phyloP scores from a whole-genome alignment of 2,329 filamentous ascomycete genomes.

The Phyllosticta capitalensis region DNA sequence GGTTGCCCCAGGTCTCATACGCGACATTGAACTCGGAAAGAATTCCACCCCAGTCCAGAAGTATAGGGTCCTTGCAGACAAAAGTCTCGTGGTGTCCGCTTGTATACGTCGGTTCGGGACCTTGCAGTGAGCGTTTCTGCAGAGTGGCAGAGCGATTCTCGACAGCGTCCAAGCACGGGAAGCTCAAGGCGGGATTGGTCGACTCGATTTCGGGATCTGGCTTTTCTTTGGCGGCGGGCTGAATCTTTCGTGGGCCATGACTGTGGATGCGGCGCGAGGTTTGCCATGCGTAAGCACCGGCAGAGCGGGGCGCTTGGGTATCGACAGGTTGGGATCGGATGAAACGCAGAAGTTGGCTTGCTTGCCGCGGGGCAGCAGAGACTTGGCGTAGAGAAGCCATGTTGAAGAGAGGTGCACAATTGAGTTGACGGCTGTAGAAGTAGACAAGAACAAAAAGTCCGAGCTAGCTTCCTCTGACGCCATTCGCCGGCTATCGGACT shows the following conservation, averaged over 20 bases:
- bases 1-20: constrained; percentile 82
- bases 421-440: not conserved
- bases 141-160: constrained; percentile 54
- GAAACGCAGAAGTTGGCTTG: constrained; percentile 7
- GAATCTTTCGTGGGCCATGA: not conserved
- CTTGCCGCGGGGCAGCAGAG: not conserved
- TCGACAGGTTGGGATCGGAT: constrained; percentile 1
- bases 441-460: constrained; percentile 6
- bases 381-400: constrained; percentile 1
- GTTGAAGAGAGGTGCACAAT: not conserved
- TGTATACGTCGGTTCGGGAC: constrained; percentile 91
- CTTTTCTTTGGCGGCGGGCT: constrained; percentile 2
- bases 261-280: constrained; percentile 2
- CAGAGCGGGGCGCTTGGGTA: not conserved
- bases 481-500: constrained; percentile 8
- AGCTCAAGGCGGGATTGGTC: constrained; percentile 31
- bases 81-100: constrained; percentile 74
- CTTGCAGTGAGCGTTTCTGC: constrained; percentile 54
- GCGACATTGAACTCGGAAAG: constrained; percentile 81
- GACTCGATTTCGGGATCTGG: constrained; percentile 20
- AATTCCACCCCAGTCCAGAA: constrained; percentile 93
- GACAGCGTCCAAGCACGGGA: constrained; percentile 33
- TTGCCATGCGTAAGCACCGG: constrained; percentile 1
- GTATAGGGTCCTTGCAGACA: constrained; percentile 61
- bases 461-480: constrained; percentile 3